Base-by-base conservation (phyloP, 169 alveolate genomes). In the Plasmodium blacklocki region DNA sequence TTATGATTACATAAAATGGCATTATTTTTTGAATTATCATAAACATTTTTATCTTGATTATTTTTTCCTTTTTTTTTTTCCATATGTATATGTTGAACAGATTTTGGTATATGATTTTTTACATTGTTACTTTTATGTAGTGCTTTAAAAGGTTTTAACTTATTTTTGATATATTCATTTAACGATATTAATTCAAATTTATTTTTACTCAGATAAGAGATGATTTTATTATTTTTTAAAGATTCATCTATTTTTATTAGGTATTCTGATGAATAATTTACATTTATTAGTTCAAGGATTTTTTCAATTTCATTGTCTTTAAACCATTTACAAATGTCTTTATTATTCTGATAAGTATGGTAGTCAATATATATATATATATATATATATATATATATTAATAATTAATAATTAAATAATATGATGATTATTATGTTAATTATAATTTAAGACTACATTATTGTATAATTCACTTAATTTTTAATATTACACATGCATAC, bases 221-320 rank as follows among this genome's bases (percentile, higher is more conserved):
- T 7, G n/a, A 83, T 67, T 23, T 63, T 68, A 39, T 68, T 47
- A 21, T 43, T 67, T 47, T 21, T 4, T 54, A 83, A 19, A 21
- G 70, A 80, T 9, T 47, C 23, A 14, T 67, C 76, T 21, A 62
- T 26, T 83, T 68, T 83, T 56, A 83, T 68, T 58, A 67, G 2
- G 45, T 83, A 83, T 18, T 83, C 29, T 39, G 74, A 29, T 56
- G 91, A 39, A 56, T 83, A 83, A n/a, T 39, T 56, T 49, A 83
- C 50, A 47, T 83, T 21, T n/a, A 68, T 11, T n/a, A 5, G 6
- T 56, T 83, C 56, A 26, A 59, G 68, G 32, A 83, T 60, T 32
- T 29, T 67, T 50, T 83, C 91, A 54, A 83, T 60, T 2, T 83
- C 91, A 7, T 60, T 72, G 56, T 83, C 91, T 72, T 60, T 63